phyloP scores from a whole-genome alignment of 371 early-diverging fungal genomes.

The Batkoa obscura region DNA sequence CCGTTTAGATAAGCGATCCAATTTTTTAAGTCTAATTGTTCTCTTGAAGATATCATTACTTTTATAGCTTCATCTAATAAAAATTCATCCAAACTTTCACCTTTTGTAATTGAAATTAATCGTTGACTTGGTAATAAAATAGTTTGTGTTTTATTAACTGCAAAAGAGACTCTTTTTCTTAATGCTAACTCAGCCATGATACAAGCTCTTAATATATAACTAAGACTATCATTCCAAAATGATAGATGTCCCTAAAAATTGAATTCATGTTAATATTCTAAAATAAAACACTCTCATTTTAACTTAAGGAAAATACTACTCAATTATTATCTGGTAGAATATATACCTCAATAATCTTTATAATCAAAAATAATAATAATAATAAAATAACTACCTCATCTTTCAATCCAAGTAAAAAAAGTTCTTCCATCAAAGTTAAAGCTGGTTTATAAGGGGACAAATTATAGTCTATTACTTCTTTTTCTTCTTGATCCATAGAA shows the following conservation, averaged over 20 bases:
- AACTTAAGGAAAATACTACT: background rate
- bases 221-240: slow-evolving; percentile 96
- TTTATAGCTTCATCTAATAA: slow-evolving; percentile 84
- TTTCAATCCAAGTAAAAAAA: slow-evolving; percentile 80
- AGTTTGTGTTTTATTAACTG: slow-evolving; percentile 65
- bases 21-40: slow-evolving; percentile 53
- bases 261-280: slow-evolving; percentile 1
- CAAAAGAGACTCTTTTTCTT: slow-evolving; percentile 66
- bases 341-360: background rate
- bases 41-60: slow-evolving; percentile 51
- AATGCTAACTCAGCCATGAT: slow-evolving; percentile 90
- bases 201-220: slow-evolving; percentile 84
- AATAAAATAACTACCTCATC: slow-evolving; percentile 56
- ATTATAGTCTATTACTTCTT: background rate
- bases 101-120: slow-evolving; percentile 62
- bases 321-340: background rate
- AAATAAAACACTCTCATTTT: slow-evolving; percentile 7
- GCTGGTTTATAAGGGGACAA: slow-evolving; percentile 17
- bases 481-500: background rate
- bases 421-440: slow-evolving; percentile 85
- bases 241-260: slow-evolving; percentile 67
- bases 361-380: background rate
- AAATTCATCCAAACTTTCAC: slow-evolving; percentile 74
- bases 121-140: slow-evolving; percentile 47
- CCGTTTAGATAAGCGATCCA: slow-evolving; percentile 96